phyloP scores from a whole-genome alignment of 768 basidiomycete species.

The Suillus brevipes region DNA sequence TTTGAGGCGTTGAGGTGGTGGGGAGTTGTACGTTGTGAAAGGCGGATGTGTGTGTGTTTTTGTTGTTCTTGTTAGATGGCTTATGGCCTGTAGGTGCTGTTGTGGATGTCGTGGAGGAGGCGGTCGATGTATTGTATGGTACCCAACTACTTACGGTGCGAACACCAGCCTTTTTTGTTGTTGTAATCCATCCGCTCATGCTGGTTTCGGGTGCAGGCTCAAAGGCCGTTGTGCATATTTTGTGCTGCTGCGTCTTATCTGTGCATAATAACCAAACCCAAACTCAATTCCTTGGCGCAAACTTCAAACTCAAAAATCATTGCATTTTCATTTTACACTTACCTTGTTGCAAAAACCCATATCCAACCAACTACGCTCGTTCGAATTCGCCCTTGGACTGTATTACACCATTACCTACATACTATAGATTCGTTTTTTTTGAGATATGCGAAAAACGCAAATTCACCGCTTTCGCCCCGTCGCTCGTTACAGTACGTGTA shows the following conservation, averaged over 20 bases:
- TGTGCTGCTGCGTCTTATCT: neutral
- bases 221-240: neutral
- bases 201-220: constrained; percentile 9
- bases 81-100: constrained; percentile 20
- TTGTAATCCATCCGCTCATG: constrained; percentile 26
- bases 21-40: constrained; percentile 5
- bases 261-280: neutral
- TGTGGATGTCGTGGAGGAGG: constrained; percentile 32
- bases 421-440: neutral
- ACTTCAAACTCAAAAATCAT: neutral
- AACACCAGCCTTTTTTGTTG: constrained; percentile 26
- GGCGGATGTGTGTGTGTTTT: constrained; percentile 8
- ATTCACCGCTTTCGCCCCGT: neutral
- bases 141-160: constrained; percentile 45
- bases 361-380: neutral
- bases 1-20: constrained; percentile 53
- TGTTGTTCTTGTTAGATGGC: constrained; percentile 5
- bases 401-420: neutral
- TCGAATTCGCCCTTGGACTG: neutral
- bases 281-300: neutral
- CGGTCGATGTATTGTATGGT: constrained; percentile 54
- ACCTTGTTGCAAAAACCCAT: neutral
- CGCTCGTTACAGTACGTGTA: neutral
- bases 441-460: neutral
- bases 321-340: constrained; percentile 2